These are phyloP conservation scores for Lagenidium giganteum DNA, from an alignment of 352 stramenopile species.

Conservation along the genomic window DNA sequence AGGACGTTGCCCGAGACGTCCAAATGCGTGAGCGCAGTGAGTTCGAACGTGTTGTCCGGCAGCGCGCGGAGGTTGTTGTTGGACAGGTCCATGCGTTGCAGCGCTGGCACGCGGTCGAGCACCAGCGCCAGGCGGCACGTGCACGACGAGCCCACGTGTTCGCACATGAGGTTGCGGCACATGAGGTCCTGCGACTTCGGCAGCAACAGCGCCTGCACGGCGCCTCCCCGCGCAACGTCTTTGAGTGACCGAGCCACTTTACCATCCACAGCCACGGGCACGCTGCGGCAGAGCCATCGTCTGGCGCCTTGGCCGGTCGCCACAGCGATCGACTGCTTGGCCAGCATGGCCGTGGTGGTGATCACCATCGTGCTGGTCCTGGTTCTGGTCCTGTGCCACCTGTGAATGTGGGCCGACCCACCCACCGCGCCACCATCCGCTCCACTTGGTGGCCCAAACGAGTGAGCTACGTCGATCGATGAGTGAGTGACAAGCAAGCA, in stretches of 20 bases:
- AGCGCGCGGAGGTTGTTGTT: constrained; percentile 72
- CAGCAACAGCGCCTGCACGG: constrained; percentile 63
- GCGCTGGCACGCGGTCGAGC: constrained; percentile 61
- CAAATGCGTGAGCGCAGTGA: constrained; percentile 48
- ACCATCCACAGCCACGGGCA: background rate
- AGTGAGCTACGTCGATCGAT: too few relatives aligned
- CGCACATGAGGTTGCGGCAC: constrained; percentile 91
- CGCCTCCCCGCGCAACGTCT: constrained; percentile 55
- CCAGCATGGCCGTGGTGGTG: too few relatives aligned
- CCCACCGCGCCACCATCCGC: too few relatives aligned
- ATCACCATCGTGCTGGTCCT: background rate
- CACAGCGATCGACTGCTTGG: too few relatives aligned
- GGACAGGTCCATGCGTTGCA: constrained; percentile 68
- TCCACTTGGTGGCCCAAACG: too few relatives aligned
- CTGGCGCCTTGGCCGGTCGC: too few relatives aligned
- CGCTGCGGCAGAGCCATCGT: too few relatives aligned
- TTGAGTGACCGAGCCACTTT: constrained; percentile 39
- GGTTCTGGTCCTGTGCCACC: constrained; percentile 1
- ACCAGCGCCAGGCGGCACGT: constrained; percentile 77
- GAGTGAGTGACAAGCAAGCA: too few relatives aligned
- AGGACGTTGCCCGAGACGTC: constrained; percentile 70
- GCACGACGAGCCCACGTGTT: constrained; percentile 83
- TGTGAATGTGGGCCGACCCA: constrained; percentile 3
- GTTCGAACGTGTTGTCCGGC: constrained; percentile 72
- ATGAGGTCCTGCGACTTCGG: constrained; percentile 76